A percentile compares a stretch with the other conserved stretches of the same genome.
Conservation (phyloP, 495 filamentous ascomycete species). For the Xylaria telfairii region DNA sequence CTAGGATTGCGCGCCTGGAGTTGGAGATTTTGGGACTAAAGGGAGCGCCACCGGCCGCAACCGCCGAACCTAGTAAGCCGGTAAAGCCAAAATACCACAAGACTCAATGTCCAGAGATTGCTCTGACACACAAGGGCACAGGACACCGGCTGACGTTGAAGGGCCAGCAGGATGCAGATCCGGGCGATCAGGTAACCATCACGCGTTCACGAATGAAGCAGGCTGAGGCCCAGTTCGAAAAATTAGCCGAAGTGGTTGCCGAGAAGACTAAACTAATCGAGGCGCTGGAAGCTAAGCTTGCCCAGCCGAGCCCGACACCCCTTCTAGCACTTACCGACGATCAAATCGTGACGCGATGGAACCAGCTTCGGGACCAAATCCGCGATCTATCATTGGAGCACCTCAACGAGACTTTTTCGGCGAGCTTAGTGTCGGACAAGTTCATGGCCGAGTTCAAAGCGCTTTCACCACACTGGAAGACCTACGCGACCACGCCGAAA, state of each 20-base stretch:
- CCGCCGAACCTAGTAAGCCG: background rate
- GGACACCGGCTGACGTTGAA: background rate
- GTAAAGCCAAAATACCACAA: background rate
- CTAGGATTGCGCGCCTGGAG: constrained; percentile 29
- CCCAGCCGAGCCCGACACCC: constrained; percentile 1
- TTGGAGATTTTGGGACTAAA: constrained; percentile 27
- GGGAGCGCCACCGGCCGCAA: background rate
- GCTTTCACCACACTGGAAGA: constrained; percentile 36
- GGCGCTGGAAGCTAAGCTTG: constrained; percentile 23
- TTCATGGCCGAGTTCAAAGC: constrained; percentile 28
- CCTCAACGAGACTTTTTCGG: constrained; percentile 26
- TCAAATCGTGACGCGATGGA: constrained; percentile 28
- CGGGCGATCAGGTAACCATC: constrained; percentile 26
- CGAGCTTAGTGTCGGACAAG: constrained; percentile 26
- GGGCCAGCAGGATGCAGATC: constrained; percentile 9
- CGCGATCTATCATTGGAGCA: constrained; percentile 26
- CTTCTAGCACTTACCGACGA: constrained; percentile 25
- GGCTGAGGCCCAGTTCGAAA: constrained; percentile 26
- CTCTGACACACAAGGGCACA: constrained; percentile 14
- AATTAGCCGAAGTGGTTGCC: constrained; percentile 20
- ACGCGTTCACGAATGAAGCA: constrained; percentile 28
- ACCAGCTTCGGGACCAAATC: constrained; percentile 28
- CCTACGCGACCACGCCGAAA: constrained; percentile 27
- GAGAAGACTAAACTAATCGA: constrained; percentile 32
- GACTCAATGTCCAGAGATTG: background rate